Evolutionary conservation across 2,329 filamentous ascomycete species (phyloP).

Genomic region (Pseudocercospora pini-densiflorae): DNA sequence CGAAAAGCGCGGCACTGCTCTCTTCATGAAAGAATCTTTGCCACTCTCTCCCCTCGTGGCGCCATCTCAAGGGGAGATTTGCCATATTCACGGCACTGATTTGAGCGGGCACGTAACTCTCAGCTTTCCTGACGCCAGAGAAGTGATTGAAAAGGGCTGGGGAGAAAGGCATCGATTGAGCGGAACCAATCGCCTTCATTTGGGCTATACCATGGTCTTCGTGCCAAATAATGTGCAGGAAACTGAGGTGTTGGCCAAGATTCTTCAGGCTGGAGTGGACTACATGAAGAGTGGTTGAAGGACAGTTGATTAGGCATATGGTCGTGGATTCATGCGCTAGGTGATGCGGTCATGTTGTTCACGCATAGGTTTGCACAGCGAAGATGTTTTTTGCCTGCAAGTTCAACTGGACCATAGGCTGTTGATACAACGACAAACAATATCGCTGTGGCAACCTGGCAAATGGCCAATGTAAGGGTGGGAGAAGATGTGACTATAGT

Average conservation of each 20-base stretch:
- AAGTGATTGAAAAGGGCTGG: slow-evolving; percentile 23
- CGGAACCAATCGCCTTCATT: slow-evolving; percentile 16
- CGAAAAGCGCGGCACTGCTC: slow-evolving; percentile 19
- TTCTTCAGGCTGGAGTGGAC: slow-evolving; percentile 21
- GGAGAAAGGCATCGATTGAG: slow-evolving; percentile 24
- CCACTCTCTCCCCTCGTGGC: slow-evolving; percentile 5
- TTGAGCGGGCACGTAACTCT: slow-evolving; percentile 23
- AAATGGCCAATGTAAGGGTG: background rate
- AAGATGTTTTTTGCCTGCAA: background rate
- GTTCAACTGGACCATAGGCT: too few species aligned
- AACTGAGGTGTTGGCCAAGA: slow-evolving; percentile 9
- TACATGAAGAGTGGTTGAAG: slow-evolving; percentile 13
- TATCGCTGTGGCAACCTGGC: background rate
- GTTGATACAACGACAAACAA: too few species aligned
- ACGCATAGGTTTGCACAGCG: background rate
- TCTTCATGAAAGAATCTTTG: slow-evolving; percentile 12
- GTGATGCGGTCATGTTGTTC: too few species aligned
- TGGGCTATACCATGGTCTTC: slow-evolving; percentile 26
- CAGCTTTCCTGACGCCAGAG: slow-evolving; percentile 18
- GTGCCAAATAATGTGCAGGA: slow-evolving; percentile 19
- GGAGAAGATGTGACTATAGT: background rate
- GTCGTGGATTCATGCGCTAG: background rate
- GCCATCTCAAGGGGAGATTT: slow-evolving; percentile 18
- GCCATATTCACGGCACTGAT: slow-evolving; percentile 20
- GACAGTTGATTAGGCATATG: too few species aligned